These are phyloP conservation scores for Capsicum rhomboideum DNA, from an alignment of 257 asterid genomes.

Conservation along the genomic window DNA sequence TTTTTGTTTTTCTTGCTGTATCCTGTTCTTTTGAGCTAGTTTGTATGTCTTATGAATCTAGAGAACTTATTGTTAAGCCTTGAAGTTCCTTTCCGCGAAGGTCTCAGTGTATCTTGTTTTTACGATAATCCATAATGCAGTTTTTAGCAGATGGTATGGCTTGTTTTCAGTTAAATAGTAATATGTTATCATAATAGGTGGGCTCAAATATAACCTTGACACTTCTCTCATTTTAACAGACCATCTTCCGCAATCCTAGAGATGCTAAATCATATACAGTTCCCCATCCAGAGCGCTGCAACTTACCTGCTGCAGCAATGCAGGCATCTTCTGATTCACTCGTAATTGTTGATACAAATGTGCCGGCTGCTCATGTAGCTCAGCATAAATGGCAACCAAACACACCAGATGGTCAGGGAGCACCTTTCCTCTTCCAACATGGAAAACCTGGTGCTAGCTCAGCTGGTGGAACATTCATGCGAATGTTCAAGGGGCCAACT, in stretches of 20 bases:
- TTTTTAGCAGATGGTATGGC: not conserved
- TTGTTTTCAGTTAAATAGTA: not conserved
- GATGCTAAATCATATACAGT: constrained; percentile 72
- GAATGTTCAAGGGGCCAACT: constrained; percentile 82
- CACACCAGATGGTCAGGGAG: constrained; percentile 97
- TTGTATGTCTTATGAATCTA: not conserved
- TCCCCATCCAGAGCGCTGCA: constrained; percentile 93
- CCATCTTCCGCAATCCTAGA: constrained; percentile 88
- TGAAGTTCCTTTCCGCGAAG: not conserved
- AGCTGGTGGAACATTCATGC: constrained; percentile 87
- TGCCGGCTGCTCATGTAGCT: constrained; percentile 89
- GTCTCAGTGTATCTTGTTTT: not conserved
- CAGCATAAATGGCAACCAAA: constrained; percentile 99
- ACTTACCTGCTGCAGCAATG: constrained; percentile 93
- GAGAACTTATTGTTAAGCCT: not conserved
- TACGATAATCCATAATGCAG: not conserved
- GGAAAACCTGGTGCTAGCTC: constrained; percentile 71
- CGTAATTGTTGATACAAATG: constrained; percentile 64
- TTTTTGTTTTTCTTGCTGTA: not conserved
- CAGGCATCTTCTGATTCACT: constrained; percentile 87
- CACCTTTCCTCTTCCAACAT: constrained; percentile 96
- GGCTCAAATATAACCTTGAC: not conserved
- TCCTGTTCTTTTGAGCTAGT: not conserved
- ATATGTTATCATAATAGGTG: not conserved
- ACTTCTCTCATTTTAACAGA: constrained; percentile 33